A percentile compares a stretch with the other conserved stretches of the same genome.
Conservation (phyloP, 768 basidiomycete species). For the Tulasnella sp. region DNA sequence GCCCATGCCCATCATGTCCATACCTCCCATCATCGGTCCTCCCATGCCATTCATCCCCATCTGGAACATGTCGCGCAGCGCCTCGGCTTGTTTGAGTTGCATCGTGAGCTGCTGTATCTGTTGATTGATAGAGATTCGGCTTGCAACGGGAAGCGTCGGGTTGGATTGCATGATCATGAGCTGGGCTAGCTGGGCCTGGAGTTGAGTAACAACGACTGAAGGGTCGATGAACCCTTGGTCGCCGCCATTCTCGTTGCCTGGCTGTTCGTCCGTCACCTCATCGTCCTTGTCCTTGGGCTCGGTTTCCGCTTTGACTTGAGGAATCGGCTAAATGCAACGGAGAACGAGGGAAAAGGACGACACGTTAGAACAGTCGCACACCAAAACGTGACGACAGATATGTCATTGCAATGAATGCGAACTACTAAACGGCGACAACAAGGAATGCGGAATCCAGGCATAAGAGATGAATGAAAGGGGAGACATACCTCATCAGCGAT, state of each 20-base stretch:
- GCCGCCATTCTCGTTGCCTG: conserved; percentile 31
- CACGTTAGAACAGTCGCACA: neutral
- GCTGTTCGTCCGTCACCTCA: conserved; percentile 61
- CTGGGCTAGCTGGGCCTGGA: conserved; percentile 79
- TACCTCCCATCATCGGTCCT: conserved; percentile 14
- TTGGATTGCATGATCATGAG: conserved; percentile 71
- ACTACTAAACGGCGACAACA: neutral
- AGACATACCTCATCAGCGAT: conserved; percentile 15
- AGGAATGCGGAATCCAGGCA: neutral
- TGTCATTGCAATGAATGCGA: neutral
- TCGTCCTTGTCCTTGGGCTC: conserved; percentile 33
- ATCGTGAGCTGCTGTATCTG: conserved; percentile 72
- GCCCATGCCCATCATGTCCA: conserved; percentile 16
- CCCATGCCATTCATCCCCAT: conserved; percentile 27
- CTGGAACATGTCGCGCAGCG: conserved; percentile 34
- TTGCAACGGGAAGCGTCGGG: conserved; percentile 53
- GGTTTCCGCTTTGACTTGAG: neutral
- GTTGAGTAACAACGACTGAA: conserved; percentile 43
- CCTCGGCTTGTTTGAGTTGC: conserved; percentile 66
- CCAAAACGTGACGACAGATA: neutral
- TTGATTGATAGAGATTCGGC: conserved; percentile 71
- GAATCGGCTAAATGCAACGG: neutral
- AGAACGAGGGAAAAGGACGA: neutral
- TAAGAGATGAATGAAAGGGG: neutral
- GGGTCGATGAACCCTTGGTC: conserved; percentile 38